Base-by-base conservation (phyloP, 1,284 basidiomycete genomes). In the Sporisorium reilianum region DNA sequence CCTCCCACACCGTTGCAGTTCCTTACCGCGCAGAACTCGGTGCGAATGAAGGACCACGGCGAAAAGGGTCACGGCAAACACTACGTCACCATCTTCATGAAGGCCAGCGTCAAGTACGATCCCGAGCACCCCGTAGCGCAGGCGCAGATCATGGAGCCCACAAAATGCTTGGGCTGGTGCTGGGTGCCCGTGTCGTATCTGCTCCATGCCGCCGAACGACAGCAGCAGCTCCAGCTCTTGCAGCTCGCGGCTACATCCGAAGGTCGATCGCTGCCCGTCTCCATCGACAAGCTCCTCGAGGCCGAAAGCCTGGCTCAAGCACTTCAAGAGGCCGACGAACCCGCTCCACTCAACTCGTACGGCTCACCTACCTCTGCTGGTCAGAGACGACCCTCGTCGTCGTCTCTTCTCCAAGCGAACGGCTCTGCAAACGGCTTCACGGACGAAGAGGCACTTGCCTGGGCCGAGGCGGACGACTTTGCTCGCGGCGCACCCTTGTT, bases 1-100 rank as follows among this genome's bases (percentile, higher is more conserved):
- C 22, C 63, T 34, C 54, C 56, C 16, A 62, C 62, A 20, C 62
- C 71, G 0, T 40, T 79, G 30, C 65, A 73, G 32, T 72, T 79
- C 34, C 55, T 79, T 30, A 77, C 75, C 11, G 77, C 75, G 0
- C 62, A 72, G 26, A 79, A 79, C 53, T 64, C 68, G 53, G 72
- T 74, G 0, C 61, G 26, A 20, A 75, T 78, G 64, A 72, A 65
- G 55, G 68, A 75, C 22, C 55, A 56, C 6, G 62, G 64, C 28
- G 68, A 73, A 41, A 32, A 55, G 12, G 55, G 63, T 2, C 56
- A 69, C 1, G 64, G 55, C 3, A 81, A 78, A 55, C 83, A 85
- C 65, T 85, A 85, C 50, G 74, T 85, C 41, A 85, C 83, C 26
- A 74, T 85, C 32, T 85, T 84, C 49, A 73, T 83, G 65, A 76